Base-by-base conservation (phyloP, 441 rosid species). In the Theobroma grandiflorum region DNA sequence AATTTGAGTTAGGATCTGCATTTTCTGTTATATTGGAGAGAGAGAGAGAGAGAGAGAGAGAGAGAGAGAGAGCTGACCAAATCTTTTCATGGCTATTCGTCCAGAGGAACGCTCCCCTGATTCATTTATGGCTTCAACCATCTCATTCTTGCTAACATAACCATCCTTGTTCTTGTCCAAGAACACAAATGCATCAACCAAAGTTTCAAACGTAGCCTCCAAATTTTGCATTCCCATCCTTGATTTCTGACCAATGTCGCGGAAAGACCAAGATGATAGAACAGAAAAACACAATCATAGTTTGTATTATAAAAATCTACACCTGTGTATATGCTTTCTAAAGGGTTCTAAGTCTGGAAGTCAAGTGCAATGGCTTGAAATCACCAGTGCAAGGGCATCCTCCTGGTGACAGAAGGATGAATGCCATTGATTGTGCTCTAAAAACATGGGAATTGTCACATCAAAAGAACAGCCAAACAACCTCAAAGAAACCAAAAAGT, bases 131-230 rank as follows among this genome's bases (percentile, higher is more conserved):
- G 98, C 98, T 63, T 87, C 85, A 76, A 92, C 87, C 99, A 93
- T 90, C 93, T 96, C 99, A 78, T 62, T 87, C 82, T 89, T 94
- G 93, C 98, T 93, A 49, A 95, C 99, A 55, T 86, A 87, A 15
- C 98, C 98, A 72, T 96, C 98, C 84, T 91, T 95, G 90, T 93
- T 91, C 90, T 86, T 87, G 88, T 96, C 99, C 85, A 95, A 85
- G 87, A 95, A 90, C 83, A 92, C 96, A 80, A 96, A 96, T 59
- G 98, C 94, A 75, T 91, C 94, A 18, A 92, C 98, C 80, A 95
- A 78, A 4, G 94, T 93, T 86, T 93, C 93, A 12, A 96, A 96
- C 8, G 98, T 92, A 1, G 91, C 86, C 87, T 93, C 98, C 88
- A 96, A 81, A 68, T 89, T 86, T 0, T 96, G 97, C 93, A 91